Conservation (phyloP, 495 filamentous ascomycete species). For the Staphylotrichum longicolle region DNA sequence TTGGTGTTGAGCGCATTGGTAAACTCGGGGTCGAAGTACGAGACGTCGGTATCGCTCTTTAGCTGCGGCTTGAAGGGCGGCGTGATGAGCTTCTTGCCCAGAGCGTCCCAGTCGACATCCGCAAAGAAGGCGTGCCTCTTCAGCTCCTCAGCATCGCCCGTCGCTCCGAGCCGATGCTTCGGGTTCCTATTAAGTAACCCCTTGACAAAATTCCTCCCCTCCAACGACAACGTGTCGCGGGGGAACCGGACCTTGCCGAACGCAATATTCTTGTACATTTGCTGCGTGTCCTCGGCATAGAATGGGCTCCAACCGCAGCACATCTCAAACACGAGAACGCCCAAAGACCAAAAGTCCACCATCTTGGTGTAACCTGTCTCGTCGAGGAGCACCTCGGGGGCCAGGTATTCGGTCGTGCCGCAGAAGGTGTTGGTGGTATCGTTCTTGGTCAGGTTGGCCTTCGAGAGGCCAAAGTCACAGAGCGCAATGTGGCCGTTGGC, state of each 20-base stretch:
- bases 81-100: constrained; percentile 86
- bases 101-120: constrained; percentile 87
- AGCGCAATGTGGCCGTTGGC: constrained; percentile 88
- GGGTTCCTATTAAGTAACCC: constrained; percentile 95
- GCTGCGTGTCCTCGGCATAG: constrained; percentile 97
- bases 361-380: constrained; percentile 99
- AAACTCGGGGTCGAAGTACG: constrained; percentile 98
- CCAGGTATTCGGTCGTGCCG: constrained; percentile 95
- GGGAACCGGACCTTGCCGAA: constrained; percentile 98
- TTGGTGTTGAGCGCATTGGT: constrained; percentile 85
- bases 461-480: constrained; percentile 95
- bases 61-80: constrained; percentile 97
- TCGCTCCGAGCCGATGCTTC: constrained; percentile 88
- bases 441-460: constrained; percentile 93
- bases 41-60: constrained; percentile 90
- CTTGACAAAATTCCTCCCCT: constrained; percentile 97
- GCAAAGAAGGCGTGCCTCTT: constrained; percentile 92
- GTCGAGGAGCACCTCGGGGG: constrained; percentile 91
- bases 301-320: constrained; percentile 99
- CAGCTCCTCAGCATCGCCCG: constrained; percentile 88
- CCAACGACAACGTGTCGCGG: constrained; percentile 85
- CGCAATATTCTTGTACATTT: constrained; percentile 99
- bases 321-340: constrained; percentile 98
- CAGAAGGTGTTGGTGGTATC: constrained; percentile 99
- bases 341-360: constrained; percentile 99